Base-by-base conservation (phyloP, 805 yeast species). In the Kluyveromyces dobzhanskii region DNA sequence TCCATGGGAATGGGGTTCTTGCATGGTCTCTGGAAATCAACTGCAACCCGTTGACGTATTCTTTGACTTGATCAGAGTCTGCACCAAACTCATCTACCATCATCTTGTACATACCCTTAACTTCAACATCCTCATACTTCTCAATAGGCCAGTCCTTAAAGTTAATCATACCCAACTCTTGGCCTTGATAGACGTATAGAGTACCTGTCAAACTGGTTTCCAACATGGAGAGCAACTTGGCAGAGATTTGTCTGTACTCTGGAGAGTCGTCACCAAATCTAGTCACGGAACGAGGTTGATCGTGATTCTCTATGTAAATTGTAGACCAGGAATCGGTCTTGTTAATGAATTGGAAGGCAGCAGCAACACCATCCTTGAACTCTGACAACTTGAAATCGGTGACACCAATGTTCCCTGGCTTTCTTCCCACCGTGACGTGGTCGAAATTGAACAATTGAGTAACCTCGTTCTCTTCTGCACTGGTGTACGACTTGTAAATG, bases 301-400 rank as follows among this genome's bases (percentile, higher is more conserved):
- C 80, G 51, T 75, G 80, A 52, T 75, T 75, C 52, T 75, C 80
- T 39, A 68, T 51, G 56, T 67, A 74, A 16, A 66, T 65, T 12
- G 80, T 71, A 27, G 73, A 57, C 80, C 80, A 75, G 13, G 75
- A 76, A 48, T 75, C 79, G 12, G 73, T 66, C 17, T 61, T 68
- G 34, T 69, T 66, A 41, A 67, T 60, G 46, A 70, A 69, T 4
- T 50, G 53, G 43, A 62, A 54, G 49, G 61, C 61, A 16, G 42
- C 53, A 29, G 51, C 41, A 34, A 70, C 48, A 4, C 71, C 68
- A 21, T 60, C 51, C 49, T 72, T 72, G 49, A 67, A 61, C 14
- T 70, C 71, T 9, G 53, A 45, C 46, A 70, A 56, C n/a, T 38
- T 49, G 47, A 46, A 70, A 1, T 61, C 63, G 4, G 25, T 35